These are phyloP conservation scores for Penicillium sp. DNA, from an alignment of 2,329 filamentous ascomycete genomes.

Conservation along the genomic window DNA sequence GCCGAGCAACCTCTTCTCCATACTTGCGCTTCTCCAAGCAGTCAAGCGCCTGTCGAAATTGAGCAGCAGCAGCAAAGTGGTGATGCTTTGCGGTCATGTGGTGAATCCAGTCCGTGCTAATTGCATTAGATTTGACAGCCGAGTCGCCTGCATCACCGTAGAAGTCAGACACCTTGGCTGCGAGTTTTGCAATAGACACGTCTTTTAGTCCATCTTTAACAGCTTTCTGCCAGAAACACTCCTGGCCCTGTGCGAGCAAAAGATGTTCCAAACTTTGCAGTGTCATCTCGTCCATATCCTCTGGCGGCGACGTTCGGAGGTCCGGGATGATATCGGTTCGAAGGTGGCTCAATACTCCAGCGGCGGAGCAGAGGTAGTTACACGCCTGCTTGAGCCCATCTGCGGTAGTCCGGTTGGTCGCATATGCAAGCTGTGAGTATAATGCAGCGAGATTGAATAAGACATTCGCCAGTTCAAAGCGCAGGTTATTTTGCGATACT, in stretches of 20 bases:
- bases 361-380: constrained; percentile 83
- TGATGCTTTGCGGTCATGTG: constrained; percentile 97
- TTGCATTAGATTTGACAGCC: constrained; percentile 81
- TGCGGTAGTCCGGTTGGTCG: constrained; percentile 70
- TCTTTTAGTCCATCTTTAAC: constrained; percentile 94
- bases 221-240: constrained; percentile 98
- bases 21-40: constrained; percentile 92
- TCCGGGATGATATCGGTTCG: constrained; percentile 76
- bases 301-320: constrained; percentile 76
- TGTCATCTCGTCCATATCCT: constrained; percentile 91
- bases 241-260: constrained; percentile 87
- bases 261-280: constrained; percentile 79
- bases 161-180: constrained; percentile 84
- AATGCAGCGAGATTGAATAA: constrained; percentile 90
- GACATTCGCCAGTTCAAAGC: constrained; percentile 85
- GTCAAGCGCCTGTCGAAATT: constrained; percentile 86
- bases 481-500: constrained; percentile 63
- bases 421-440: constrained; percentile 86
- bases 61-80: constrained; percentile 92
- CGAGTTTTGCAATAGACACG: constrained; percentile 83
- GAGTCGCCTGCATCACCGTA: constrained; percentile 82
- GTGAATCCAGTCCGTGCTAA: constrained; percentile 95
- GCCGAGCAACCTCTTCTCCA: constrained; percentile 86
- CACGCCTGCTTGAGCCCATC: constrained; percentile 86
- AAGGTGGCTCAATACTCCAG: constrained; percentile 78